Base-by-base conservation (phyloP, 2,329 filamentous ascomycete genomes). In the Dothiorella sarmentorum region DNA sequence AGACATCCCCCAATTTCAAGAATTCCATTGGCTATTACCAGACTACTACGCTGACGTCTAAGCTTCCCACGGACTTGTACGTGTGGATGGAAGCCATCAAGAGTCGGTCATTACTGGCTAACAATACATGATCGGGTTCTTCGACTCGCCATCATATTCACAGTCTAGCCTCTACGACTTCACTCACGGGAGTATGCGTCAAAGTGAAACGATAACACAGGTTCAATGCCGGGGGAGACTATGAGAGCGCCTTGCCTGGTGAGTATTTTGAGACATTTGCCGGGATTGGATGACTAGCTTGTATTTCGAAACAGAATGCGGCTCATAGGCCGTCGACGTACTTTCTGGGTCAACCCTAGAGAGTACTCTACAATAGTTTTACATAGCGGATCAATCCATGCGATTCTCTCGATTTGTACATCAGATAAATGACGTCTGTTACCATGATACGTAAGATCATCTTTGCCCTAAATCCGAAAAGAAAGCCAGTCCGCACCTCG, bases 11-110 rank as follows among this genome's bases (percentile, higher is more conserved):
- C 35, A 17, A 43, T 44, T 33, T 56, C 29, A 17, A 44, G 37
- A 35, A 18, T n/a, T 56, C 26, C 26, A 17, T 29, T 53, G 13
- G 24, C 10, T 17, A 29, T n/a, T 29, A 17, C n/a, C 35, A 56
- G 38, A 29, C 35, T 33, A 18, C 52, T 56, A 33, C 52, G 40
- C 52, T 56, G 52, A 56, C 52, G 20, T 37, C 52, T 56, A 56
- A 56, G 38, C 29, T 56, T 51, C 38, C 29, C 24, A 53, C 40
- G 35, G 49, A 27, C 31, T 22, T 31, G 17, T 13, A 11, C 33
- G 45, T 24, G 47, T 52, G 47, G 33, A 52, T 38, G 47, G 38
- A n/a, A 20, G 22, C 47, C 20, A 35, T 18, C 7, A 24, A 7
- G 15, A n/a, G 3, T 15, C 47, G 29, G 40, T n/a, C 22, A n/a